Conservation (phyloP, 2,329 filamentous ascomycete species). For the Aspergillus melleus region DNA sequence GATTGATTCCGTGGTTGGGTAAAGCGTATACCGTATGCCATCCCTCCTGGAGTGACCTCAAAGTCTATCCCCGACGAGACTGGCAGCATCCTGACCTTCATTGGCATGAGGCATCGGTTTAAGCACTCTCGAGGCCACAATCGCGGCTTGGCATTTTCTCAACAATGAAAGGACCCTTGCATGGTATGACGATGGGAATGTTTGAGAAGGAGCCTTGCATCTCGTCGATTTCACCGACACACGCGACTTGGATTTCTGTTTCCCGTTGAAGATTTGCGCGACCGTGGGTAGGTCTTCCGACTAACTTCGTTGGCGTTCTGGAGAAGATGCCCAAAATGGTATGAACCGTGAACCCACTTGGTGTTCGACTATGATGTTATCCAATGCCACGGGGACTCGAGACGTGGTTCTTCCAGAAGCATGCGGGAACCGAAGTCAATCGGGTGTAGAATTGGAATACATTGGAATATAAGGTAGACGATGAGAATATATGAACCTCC, state of each 20-base stretch:
- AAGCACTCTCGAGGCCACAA: neutral
- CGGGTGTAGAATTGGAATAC: no score
- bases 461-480: no score
- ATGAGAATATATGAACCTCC: neutral
- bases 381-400: neutral
- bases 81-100: no score
- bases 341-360: neutral
- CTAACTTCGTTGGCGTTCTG: neutral
- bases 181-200: neutral
- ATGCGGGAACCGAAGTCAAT: no score
- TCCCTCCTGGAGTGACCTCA: neutral
- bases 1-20: neutral
- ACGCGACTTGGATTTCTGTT: neutral
- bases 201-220: neutral
- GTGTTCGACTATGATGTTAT: neutral
- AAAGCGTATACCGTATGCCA: neutral
- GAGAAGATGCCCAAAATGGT: neutral
- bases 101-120: neutral
- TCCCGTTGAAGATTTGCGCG: neutral
- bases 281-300: neutral
- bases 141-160: neutral
- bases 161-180: neutral
- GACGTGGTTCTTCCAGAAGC: no score
- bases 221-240: neutral
- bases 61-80: neutral